Percentiles rank a stretch among this genome's conserved stretches.
Conservation (phyloP, 2,329 filamentous ascomycete species). For the Nemania bipapillata region DNA sequence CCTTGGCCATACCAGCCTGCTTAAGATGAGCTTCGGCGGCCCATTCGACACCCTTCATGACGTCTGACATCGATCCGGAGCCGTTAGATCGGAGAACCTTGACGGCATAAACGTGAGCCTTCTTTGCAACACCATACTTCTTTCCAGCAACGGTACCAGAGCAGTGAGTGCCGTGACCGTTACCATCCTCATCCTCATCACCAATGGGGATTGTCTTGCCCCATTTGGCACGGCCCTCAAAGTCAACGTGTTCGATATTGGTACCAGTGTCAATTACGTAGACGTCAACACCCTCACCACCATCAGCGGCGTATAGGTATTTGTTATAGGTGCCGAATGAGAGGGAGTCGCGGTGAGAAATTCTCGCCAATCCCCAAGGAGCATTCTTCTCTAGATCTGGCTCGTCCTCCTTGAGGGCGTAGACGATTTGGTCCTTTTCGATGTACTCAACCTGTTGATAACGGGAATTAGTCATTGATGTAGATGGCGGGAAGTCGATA, state of each 20-base stretch:
- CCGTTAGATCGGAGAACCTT: constrained; percentile 98
- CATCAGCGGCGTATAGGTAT: constrained; percentile 90
- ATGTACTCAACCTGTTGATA: constrained; percentile 85
- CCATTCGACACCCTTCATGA: constrained; percentile 97
- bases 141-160: constrained; percentile 97
- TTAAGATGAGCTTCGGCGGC: constrained; percentile 83
- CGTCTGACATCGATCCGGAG: constrained; percentile 97
- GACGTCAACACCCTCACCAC: constrained; percentile 96
- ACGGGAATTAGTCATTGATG: constrained; percentile 29
- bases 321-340: constrained; percentile 97
- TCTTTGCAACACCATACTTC: constrained; percentile 99
- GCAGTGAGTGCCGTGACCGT: constrained; percentile 99
- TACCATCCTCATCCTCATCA: constrained; percentile 91
- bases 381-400: constrained; percentile 81
- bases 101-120: constrained; percentile 94
- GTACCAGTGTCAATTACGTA: constrained; percentile 99
- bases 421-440: constrained; percentile 92
- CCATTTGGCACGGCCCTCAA: constrained; percentile 94
- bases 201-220: constrained; percentile 91
- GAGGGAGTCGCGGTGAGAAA: constrained; percentile 90
- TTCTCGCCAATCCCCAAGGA: constrained; percentile 98
- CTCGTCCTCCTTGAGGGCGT: constrained; percentile 71
- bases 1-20: constrained; percentile 81
- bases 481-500: not conserved
- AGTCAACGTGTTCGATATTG: constrained; percentile 94